These are phyloP conservation scores for Thelephora ganbajun DNA, from an alignment of 768 basidiomycete species.

Conservation along the genomic window DNA sequence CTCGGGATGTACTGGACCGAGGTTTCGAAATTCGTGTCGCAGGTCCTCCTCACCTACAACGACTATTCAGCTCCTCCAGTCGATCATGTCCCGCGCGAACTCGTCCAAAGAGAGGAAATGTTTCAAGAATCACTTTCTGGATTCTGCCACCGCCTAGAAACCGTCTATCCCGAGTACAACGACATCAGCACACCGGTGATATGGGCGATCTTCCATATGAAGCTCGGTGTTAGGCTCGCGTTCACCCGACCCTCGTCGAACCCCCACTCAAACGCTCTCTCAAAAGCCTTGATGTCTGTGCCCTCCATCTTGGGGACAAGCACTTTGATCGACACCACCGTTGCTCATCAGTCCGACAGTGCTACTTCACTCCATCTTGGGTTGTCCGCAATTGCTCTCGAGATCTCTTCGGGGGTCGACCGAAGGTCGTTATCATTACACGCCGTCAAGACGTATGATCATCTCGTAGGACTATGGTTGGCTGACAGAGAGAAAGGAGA, in stretches of 20 bases:
- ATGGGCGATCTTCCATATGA: slow-evolving; percentile 48
- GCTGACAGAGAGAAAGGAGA: slow-evolving; percentile 62
- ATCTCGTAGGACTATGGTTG: slow-evolving; percentile 69
- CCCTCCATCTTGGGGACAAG: slow-evolving; percentile 35
- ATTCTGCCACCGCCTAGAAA: slow-evolving; percentile 59
- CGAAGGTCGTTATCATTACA: slow-evolving; percentile 16
- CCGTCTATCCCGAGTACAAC: slow-evolving; percentile 50
- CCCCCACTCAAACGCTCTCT: slow-evolving; percentile 8
- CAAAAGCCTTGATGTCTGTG: slow-evolving; percentile 32
- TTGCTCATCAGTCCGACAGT: too few species aligned
- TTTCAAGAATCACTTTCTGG: slow-evolving; percentile 69
- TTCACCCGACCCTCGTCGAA: background rate
- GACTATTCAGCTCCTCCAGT: slow-evolving; percentile 29
- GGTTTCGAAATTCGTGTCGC: slow-evolving; percentile 58
- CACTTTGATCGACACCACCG: slow-evolving; percentile 14
- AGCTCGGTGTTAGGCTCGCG: slow-evolving; percentile 54
- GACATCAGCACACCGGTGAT: slow-evolving; percentile 63
- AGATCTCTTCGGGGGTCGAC: slow-evolving; percentile 28
- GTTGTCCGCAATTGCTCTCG: slow-evolving; percentile 32
- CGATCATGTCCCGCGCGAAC: slow-evolving; percentile 33
- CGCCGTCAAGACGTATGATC: slow-evolving; percentile 48
- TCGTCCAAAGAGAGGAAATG: background rate
- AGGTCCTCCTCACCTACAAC: slow-evolving; percentile 31
- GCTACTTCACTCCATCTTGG: too few species aligned
- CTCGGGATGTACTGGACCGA: slow-evolving; percentile 63